These are phyloP conservation scores for Arxiozyma slooffiae DNA, from an alignment of 1,139 yeast species.

Conservation along the genomic window DNA sequence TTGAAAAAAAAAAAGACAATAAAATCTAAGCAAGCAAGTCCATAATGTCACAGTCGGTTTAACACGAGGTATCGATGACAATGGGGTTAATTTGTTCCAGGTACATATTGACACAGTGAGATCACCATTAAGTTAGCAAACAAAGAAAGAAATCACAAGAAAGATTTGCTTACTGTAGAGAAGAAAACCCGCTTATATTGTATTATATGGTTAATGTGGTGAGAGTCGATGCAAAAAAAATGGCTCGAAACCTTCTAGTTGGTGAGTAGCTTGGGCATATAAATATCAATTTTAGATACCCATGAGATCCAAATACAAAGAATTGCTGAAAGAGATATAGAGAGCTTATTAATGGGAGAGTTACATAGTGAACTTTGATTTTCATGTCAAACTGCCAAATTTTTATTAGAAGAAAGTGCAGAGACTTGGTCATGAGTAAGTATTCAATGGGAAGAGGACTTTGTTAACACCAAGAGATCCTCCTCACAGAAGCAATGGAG, in stretches of 20 bases:
- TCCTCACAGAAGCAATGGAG: conserved; percentile 23
- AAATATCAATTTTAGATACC: conserved; percentile 76
- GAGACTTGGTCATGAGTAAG: conserved; percentile 37
- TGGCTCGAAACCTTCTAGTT: conserved; percentile 74
- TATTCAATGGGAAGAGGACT: conserved; percentile 53
- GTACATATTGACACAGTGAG: conserved; percentile 94
- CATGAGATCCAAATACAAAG: conserved; percentile 80
- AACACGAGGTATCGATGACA: conserved; percentile 50
- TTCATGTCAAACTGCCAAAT: conserved; percentile 91
- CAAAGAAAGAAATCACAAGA: conserved; percentile 57
- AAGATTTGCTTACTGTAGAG: conserved; percentile 71
- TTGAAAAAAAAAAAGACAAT: no score
- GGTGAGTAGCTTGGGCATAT: conserved; percentile 30
- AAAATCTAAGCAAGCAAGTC: conserved; percentile 89
- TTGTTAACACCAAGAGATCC: conserved; percentile 24
- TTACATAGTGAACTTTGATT: conserved; percentile 61
- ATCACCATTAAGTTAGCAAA: conserved; percentile 78
- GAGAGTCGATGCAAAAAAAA: conserved; percentile 93
- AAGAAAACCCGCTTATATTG: conserved; percentile 93
- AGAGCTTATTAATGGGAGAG: conserved; percentile 85
- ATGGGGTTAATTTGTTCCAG: conserved; percentile 56
- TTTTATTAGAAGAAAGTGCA: conserved; percentile 44
- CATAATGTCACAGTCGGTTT: conserved; percentile 84
- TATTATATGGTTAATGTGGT: conserved; percentile 94
- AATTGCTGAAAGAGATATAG: conserved; percentile 52